Conservation (phyloP, 2,329 filamentous ascomycete genomes). For the Gaeumannomyces sp. region DNA sequence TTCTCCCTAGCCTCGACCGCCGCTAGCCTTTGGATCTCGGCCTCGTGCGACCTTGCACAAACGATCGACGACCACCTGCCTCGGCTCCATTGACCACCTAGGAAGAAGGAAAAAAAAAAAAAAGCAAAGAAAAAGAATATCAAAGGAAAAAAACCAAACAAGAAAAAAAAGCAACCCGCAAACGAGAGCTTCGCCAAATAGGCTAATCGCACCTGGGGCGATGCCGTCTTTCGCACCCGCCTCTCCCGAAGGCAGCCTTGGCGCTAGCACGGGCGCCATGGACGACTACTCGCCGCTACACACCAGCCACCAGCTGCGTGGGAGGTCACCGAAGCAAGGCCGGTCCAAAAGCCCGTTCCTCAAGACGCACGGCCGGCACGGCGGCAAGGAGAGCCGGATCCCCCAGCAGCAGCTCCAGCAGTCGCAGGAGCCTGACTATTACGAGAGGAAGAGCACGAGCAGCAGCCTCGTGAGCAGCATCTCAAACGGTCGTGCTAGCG, state of each 20-base stretch:
- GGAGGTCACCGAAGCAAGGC: not conserved
- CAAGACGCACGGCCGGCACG: not conserved
- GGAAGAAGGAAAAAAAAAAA: too few relatives aligned
- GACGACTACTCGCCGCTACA: not conserved
- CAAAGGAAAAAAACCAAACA: not conserved
- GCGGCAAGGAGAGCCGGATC: slow-evolving; percentile 5
- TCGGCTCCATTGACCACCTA: too few relatives aligned
- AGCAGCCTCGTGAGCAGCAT: slow-evolving; percentile 11
- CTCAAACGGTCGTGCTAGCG: slow-evolving; percentile 13
- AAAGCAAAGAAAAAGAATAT: not conserved
- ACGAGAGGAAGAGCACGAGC: slow-evolving; percentile 10
- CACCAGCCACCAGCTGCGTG: not conserved
- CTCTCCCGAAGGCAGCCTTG: not conserved
- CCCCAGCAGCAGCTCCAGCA: slow-evolving; percentile 8
- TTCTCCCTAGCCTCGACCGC: too few relatives aligned
- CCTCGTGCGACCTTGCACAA: too few relatives aligned
- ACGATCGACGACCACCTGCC: too few relatives aligned
- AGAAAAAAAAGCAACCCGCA: not conserved
- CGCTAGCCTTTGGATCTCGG: too few relatives aligned
- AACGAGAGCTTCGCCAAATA: not conserved
- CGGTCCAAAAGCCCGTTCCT: not conserved
- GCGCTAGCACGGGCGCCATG: not conserved
- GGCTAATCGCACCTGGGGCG: slow-evolving; percentile 19
- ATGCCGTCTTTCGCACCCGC: slow-evolving; percentile 9
- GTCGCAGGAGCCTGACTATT: not conserved